Conservation (phyloP, 306 rosid genomes). For the Neltuma alba region DNA sequence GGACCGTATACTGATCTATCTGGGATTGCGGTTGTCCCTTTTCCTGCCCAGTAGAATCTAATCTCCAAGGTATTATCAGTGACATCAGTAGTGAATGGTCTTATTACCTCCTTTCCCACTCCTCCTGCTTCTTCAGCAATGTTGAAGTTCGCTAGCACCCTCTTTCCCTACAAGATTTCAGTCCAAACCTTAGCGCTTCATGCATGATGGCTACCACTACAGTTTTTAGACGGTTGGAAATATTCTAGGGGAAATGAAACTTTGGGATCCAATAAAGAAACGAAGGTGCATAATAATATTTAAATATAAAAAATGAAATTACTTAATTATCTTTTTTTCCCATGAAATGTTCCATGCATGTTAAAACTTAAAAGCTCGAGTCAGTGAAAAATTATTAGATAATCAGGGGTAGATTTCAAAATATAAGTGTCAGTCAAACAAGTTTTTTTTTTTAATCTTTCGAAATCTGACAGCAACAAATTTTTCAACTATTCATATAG, state of each 20-base stretch:
- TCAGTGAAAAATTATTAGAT: too few species aligned
- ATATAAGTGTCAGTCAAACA: too few species aligned
- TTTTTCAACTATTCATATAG: too few species aligned
- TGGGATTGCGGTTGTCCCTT: conserved; percentile 63
- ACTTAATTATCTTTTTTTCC: too few species aligned
- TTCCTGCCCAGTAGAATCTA: conserved; percentile 68
- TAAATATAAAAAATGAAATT: too few species aligned
- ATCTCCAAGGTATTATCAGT: conserved; percentile 45
- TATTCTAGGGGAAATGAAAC: not conserved
- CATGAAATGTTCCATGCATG: too few species aligned
- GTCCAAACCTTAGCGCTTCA: not conserved
- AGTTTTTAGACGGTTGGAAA: not conserved
- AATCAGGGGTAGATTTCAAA: too few species aligned
- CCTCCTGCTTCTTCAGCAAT: conserved; percentile 53
- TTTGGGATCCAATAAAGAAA: not conserved
- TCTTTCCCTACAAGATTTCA: conserved; percentile 44
- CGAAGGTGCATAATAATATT: too few species aligned
- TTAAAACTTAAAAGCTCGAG: too few species aligned
- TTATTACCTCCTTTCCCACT: conserved; percentile 14
- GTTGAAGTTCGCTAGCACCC: conserved; percentile 50
- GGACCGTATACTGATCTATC: conserved; percentile 60
- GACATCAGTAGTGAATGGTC: not conserved
- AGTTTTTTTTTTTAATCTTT: too few species aligned
- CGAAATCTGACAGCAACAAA: not conserved
- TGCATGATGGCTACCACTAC: not conserved